phyloP scores from a whole-genome alignment of 768 basidiomycete species.

The Xerocomellus amylosporus region DNA sequence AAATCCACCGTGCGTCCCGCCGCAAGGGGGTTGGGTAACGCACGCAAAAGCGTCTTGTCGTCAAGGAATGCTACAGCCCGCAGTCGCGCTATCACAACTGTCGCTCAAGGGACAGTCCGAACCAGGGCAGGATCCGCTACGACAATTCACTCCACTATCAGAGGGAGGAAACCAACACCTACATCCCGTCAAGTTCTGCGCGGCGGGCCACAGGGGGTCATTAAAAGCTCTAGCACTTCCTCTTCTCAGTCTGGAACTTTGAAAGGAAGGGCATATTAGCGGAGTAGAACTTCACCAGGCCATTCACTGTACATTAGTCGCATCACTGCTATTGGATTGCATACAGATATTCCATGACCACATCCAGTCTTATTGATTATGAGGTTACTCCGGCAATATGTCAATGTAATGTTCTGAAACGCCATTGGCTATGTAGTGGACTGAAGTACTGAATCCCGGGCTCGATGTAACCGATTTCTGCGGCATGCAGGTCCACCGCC shows the following conservation, averaged over 20 bases:
- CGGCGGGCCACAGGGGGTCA: conserved; percentile 10
- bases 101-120: conserved; percentile 10
- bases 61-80: conserved; percentile 9
- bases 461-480: background rate
- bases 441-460: background rate
- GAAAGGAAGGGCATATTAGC: conserved; percentile 18
- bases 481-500: too few relatives aligned
- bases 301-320: conserved; percentile 27
- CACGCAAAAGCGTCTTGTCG: conserved; percentile 15
- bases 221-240: conserved; percentile 23
- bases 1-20: conserved; percentile 27
- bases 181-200: conserved; percentile 10
- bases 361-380: background rate
- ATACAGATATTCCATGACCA: background rate
- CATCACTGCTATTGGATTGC: conserved; percentile 8
- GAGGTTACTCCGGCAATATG: background rate
- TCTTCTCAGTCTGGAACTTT: conserved; percentile 28
- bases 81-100: conserved; percentile 6
- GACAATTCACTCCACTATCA: conserved; percentile 8
- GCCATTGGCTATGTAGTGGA: too few relatives aligned
- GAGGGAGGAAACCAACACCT: conserved; percentile 11
- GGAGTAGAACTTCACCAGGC: background rate
- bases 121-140: conserved; percentile 11
- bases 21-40: conserved; percentile 8
- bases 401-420: background rate